A percentile compares a stretch with the other conserved stretches of the same genome.
These are phyloP conservation scores for Zarea fungicola DNA, from an alignment of 2,329 filamentous ascomycete genomes.

Conservation along the genomic window DNA sequence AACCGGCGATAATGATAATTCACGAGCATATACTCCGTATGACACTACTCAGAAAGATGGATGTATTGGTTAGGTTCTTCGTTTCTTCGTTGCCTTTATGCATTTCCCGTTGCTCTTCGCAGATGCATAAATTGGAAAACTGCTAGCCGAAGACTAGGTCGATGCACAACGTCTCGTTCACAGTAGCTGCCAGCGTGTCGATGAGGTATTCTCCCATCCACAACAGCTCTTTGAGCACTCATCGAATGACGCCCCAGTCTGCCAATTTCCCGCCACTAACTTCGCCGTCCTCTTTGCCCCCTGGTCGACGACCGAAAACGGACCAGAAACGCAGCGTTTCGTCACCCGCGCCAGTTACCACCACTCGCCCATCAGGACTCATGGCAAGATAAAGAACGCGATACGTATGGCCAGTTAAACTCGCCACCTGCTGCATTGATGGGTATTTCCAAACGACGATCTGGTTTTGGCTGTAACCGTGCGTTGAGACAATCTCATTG, in stretches of 20 bases:
- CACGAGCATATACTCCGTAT: no score
- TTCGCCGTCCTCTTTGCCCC: slow-evolving; percentile 63
- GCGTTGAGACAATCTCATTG: slow-evolving; percentile 94
- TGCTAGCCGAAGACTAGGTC: no score
- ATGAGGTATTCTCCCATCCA: no score
- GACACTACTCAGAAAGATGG: no score
- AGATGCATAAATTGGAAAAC: no score
- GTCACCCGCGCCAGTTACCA: slow-evolving; percentile 93
- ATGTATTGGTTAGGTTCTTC: no score
- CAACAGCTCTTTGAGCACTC: slow-evolving; percentile 7
- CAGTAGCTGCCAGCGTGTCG: no score
- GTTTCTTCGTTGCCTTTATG: no score
- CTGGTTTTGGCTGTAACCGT: slow-evolving; percentile 96
- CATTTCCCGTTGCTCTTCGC: no score
- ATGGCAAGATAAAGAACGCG: slow-evolving; percentile 94
- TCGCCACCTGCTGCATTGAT: slow-evolving; percentile 94
- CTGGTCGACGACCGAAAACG: slow-evolving; percentile 79
- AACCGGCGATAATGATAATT: no score
- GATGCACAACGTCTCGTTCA: no score
- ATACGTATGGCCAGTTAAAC: slow-evolving; percentile 92
- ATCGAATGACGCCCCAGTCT: slow-evolving; percentile 81
- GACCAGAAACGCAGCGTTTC: slow-evolving; percentile 97
- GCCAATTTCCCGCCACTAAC: slow-evolving; percentile 56
- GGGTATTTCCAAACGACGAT: slow-evolving; percentile 99
- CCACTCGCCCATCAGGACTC: slow-evolving; percentile 89